These are phyloP conservation scores for Crinitomyces ghanaensis DNA, from an alignment of 805 yeast species.

Conservation along the genomic window DNA sequence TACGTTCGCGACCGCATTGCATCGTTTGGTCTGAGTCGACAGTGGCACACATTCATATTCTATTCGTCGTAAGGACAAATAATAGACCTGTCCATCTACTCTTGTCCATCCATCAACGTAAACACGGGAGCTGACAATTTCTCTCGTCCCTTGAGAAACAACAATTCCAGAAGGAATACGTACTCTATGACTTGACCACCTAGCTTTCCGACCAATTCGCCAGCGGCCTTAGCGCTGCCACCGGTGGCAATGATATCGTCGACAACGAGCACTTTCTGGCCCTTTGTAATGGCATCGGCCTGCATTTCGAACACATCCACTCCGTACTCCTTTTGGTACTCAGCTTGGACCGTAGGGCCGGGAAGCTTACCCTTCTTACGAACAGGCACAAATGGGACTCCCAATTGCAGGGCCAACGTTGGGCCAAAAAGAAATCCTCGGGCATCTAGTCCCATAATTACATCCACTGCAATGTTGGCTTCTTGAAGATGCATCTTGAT, in stretches of 20 bases:
- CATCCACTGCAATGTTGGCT: conserved; percentile 54
- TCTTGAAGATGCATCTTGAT: conserved; percentile 62
- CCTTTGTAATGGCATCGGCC: conserved; percentile 63
- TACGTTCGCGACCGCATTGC: too few species aligned
- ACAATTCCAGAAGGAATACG: conserved; percentile 86
- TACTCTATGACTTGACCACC: conserved; percentile 70
- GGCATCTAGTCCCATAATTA: conserved; percentile 87
- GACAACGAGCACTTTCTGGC: conserved; percentile 73
- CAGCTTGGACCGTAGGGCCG: conserved; percentile 63
- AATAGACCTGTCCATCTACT: too few species aligned
- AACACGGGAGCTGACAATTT: conserved; percentile 77
- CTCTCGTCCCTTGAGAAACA: conserved; percentile 88
- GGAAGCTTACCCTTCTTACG: conserved; percentile 95
- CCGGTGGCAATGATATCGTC: conserved; percentile 98
- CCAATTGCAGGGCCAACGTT: conserved; percentile 75
- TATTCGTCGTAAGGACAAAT: too few species aligned
- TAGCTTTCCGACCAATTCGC: conserved; percentile 57
- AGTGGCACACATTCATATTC: too few species aligned
- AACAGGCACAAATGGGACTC: conserved; percentile 87
- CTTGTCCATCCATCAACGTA: conserved; percentile 78
- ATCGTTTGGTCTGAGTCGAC: too few species aligned
- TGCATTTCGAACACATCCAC: conserved; percentile 82
- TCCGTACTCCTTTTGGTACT: conserved; percentile 87
- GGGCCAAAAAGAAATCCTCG: conserved; percentile 98
- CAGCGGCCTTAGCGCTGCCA: conserved; percentile 93